These are phyloP conservation scores for Curvularia spicifera DNA, from an alignment of 2,329 filamentous ascomycete genomes.

Conservation along the genomic window DNA sequence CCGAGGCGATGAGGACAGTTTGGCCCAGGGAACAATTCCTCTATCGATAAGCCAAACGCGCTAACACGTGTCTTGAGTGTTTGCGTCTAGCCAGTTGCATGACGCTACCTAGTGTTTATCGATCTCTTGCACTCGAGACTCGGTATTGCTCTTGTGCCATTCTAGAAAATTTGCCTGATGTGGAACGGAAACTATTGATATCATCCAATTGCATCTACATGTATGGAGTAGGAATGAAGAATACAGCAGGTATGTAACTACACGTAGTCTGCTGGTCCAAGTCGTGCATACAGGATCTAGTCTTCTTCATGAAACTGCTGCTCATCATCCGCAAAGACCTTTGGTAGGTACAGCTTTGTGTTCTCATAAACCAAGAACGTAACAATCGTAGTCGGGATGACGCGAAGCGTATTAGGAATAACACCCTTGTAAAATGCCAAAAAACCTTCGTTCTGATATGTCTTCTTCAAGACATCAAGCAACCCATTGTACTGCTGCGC, in stretches of 20 bases:
- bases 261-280: background rate
- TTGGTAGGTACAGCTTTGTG: conserved; percentile 72
- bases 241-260: background rate
- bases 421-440: conserved; percentile 92
- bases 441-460: conserved; percentile 80
- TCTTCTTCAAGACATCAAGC: conserved; percentile 72
- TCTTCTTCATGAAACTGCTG: conserved; percentile 41
- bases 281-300: conserved; percentile 11
- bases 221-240: background rate
- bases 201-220: background rate
- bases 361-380: conserved; percentile 99
- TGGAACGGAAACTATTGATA: background rate
- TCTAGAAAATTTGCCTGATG: background rate
- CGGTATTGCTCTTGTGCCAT: background rate
- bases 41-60: conserved; percentile 29
- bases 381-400: conserved; percentile 93
- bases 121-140: background rate
- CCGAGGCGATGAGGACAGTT: conserved; percentile 32
- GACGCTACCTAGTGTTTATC: background rate
- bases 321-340: conserved; percentile 48
- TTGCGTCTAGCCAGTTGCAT: background rate
- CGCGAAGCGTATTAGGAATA: conserved; percentile 85
- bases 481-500: conserved; percentile 75
- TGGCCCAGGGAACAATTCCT: conserved; percentile 21
- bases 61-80: conserved; percentile 17